These are phyloP conservation scores for Nitzschia palea DNA, from an alignment of 108 stramenopile genomes.

Conservation along the genomic window DNA sequence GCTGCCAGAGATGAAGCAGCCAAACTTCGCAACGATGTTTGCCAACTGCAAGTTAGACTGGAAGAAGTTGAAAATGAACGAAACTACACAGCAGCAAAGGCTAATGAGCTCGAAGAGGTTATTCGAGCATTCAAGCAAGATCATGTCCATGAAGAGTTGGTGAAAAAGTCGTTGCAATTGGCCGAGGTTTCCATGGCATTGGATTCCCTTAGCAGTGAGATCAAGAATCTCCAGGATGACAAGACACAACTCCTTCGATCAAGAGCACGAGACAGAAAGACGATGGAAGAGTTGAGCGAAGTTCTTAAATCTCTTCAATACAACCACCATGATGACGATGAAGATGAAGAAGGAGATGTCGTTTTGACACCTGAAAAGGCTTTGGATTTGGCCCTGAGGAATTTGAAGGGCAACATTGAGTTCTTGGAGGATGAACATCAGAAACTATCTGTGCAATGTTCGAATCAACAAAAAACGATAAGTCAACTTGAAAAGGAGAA, in stretches of 20 bases:
- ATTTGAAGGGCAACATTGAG: conserved; percentile 27
- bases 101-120: conserved; percentile 15
- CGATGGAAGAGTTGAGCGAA: conserved; percentile 12
- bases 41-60: conserved; percentile 15
- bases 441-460: conserved; percentile 3
- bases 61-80: conserved; percentile 29
- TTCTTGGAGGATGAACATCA: conserved; percentile 24
- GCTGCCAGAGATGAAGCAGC: conserved; percentile 15
- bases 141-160: conserved; percentile 12
- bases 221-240: background rate
- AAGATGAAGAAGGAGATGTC: conserved; percentile 10
- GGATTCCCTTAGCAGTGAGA: conserved; percentile 3
- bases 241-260: background rate
- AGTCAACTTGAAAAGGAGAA: conserved; percentile 6
- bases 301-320: conserved; percentile 24
- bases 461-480: conserved; percentile 1
- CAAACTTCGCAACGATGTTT: conserved; percentile 15
- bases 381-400: conserved; percentile 17
- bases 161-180: conserved; percentile 6
- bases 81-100: conserved; percentile 30
- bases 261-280: conserved; percentile 6
- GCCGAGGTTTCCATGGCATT: conserved; percentile 13
- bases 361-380: conserved; percentile 26
- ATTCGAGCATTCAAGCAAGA: background rate
- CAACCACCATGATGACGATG: conserved; percentile 3